Evolutionary conservation across 2,329 filamentous ascomycete species (phyloP), one percentile per base, ranked within the genome.

Genomic region (Fusarium papillatum): DNA sequence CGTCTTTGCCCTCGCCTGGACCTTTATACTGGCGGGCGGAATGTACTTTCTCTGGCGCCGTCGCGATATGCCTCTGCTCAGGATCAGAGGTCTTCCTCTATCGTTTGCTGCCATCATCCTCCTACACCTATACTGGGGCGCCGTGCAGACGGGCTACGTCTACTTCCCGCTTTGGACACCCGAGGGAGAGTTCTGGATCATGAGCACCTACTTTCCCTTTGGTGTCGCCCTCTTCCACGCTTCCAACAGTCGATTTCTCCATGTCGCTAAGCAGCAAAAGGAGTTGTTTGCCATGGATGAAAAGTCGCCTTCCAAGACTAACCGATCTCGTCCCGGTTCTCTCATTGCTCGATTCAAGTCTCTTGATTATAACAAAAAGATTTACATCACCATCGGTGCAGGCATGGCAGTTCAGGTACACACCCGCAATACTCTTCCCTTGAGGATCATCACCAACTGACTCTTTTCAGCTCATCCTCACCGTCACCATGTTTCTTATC

Each of bases 151-250:
- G 5, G 85, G 78, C 2, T 87, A 87, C 67, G 78, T 82, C 24
- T 82, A 85, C 64, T 84, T 83, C 3, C 81, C 85, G 4, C 71
- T 87, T 2, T 82, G 84, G 64, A 89, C 90, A 0, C 90, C 90
- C 64, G 84, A 87, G 24, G 85, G 86, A 19, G 90, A 93, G 81
- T 94, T 87, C 80, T 94, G 91, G 90, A 87, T 92, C 81, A 94
- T 94, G 92, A 88, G 89, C 72, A 85, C 91, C 67, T 92, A 90
- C 80, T 84, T 93, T 5, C 92, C 92, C 14, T 88, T 91, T 60
- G 92, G 92, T 29, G 90, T 94, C 66, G 91, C 90, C 10, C 83
- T 94, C 7, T 93, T 93, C 79, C 91, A 93, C 78, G 91, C 90
- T 26, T 89, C 89, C 71, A 92, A 93, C 80, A 88, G 86, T 77